These are phyloP conservation scores for Solanum hybrid DNA, from an alignment of 305 asterid species.

Conservation along the genomic window DNA sequence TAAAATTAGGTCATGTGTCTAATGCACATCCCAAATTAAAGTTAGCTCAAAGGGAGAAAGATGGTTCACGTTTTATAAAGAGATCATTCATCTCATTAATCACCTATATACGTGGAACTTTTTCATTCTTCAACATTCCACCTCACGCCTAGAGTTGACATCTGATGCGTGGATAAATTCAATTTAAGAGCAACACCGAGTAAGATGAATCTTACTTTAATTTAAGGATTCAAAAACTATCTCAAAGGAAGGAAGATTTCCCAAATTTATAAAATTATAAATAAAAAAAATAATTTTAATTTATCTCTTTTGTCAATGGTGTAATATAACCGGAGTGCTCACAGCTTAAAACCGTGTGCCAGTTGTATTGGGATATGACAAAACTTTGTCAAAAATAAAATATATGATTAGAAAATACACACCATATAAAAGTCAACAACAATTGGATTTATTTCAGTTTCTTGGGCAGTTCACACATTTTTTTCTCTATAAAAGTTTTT, in stretches of 20 bases:
- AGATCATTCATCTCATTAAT: background rate
- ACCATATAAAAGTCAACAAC: background rate
- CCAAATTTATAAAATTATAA: background rate
- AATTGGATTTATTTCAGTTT: background rate
- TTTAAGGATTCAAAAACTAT: background rate
- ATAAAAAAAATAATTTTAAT: background rate
- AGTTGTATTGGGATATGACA: background rate
- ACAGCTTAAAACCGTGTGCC: background rate
- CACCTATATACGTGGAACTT: too few relatives aligned
- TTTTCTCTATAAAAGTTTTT: background rate
- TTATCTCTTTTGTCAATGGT: background rate
- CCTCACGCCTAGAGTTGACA: background rate
- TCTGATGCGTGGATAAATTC: background rate
- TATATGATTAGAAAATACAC: background rate
- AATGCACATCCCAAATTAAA: background rate
- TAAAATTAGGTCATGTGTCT: background rate
- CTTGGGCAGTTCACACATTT: slow-evolving; percentile 5
- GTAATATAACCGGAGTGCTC: background rate
- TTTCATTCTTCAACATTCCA: background rate
- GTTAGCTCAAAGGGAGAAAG: background rate
- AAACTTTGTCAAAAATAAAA: background rate
- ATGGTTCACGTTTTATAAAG: too few relatives aligned
- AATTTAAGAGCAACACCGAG: background rate
- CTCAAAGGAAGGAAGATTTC: background rate
- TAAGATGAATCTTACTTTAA: background rate